Evolutionary conservation across 202 grass and related monocot species (phyloP).

Genomic region (Carex arenaria): DNA sequence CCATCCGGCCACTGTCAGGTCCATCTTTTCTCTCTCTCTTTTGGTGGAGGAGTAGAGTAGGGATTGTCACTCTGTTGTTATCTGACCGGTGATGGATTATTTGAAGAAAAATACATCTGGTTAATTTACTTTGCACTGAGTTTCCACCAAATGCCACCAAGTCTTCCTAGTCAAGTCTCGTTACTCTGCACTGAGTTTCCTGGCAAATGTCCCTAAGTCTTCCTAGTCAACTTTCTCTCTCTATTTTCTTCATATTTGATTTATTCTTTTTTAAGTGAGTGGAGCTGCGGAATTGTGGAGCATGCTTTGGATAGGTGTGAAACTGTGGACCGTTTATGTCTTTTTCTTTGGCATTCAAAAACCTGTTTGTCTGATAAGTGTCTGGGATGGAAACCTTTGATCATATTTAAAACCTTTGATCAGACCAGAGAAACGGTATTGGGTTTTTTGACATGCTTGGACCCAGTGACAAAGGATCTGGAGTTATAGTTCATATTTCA

Average conservation of each 20-base stretch:
- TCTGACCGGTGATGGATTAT: not conserved
- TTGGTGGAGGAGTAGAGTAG: too few relatives aligned
- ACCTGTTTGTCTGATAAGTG: too few relatives aligned
- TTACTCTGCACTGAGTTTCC: not conserved
- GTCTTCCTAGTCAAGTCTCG: not conserved
- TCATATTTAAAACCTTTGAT: too few relatives aligned
- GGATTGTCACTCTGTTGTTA: not conserved
- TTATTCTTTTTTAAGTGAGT: too few relatives aligned
- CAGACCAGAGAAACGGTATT: not conserved
- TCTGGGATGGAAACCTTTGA: too few relatives aligned
- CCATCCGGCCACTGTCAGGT: slow-evolving; percentile 39
- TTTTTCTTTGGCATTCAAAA: too few relatives aligned
- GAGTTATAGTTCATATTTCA: not conserved
- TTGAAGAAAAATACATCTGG: not conserved
- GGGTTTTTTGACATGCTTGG: not conserved
- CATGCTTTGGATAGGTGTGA: too few relatives aligned
- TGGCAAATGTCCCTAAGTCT: not conserved
- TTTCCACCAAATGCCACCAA: not conserved
- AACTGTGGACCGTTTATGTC: too few relatives aligned
- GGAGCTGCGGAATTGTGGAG: too few relatives aligned
- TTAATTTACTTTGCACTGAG: not conserved
- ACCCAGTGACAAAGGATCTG: not conserved
- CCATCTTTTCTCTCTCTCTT: not conserved
- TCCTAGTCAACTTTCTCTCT: not conserved
- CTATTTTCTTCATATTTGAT: not conserved